phyloP scores from a whole-genome alignment of 805 yeast genomes.

The Candida vaughaniae region DNA sequence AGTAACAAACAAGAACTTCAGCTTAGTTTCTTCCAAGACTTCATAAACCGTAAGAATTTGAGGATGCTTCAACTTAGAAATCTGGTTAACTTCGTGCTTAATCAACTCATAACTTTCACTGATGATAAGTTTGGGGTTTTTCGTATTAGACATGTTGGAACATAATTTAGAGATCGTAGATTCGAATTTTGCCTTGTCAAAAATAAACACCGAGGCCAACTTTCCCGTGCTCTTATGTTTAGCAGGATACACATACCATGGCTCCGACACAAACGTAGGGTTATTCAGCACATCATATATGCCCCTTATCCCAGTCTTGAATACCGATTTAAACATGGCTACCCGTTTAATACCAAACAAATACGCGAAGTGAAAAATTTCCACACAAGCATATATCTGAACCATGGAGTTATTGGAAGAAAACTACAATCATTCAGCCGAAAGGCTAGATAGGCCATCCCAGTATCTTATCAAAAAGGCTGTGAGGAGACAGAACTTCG shows the following conservation, averaged over 20 bases:
- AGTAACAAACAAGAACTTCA: conserved; percentile 76
- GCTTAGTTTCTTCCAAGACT: conserved; percentile 83
- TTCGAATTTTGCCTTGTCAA: conserved; percentile 78
- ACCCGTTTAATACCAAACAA: too few relatives aligned
- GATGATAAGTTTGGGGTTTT: conserved; percentile 48
- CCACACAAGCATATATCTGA: too few relatives aligned
- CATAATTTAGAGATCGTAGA: conserved; percentile 43
- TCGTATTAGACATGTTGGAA: conserved; percentile 29
- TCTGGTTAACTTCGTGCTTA: conserved; percentile 63
- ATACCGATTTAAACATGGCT: conserved; percentile 53
- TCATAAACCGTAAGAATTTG: conserved; percentile 80
- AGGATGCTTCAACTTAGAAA: conserved; percentile 88
- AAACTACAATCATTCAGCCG: conserved; percentile 60
- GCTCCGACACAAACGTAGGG: conserved; percentile 70
- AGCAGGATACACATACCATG: conserved; percentile 88
- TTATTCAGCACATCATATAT: conserved; percentile 67
- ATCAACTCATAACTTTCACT: conserved; percentile 68
- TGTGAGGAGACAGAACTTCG: conserved; percentile 47
- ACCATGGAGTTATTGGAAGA: conserved; percentile 41
- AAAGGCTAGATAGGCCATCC: conserved; percentile 71
- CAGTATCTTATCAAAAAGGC: conserved; percentile 68
- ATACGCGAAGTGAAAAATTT: too few relatives aligned
- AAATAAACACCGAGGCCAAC: conserved; percentile 78
- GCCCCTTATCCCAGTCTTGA: conserved; percentile 61
- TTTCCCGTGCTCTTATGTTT: conserved; percentile 61